phyloP scores from a whole-genome alignment of 495 filamentous ascomycete species.

The Penicillium cinerascens region DNA sequence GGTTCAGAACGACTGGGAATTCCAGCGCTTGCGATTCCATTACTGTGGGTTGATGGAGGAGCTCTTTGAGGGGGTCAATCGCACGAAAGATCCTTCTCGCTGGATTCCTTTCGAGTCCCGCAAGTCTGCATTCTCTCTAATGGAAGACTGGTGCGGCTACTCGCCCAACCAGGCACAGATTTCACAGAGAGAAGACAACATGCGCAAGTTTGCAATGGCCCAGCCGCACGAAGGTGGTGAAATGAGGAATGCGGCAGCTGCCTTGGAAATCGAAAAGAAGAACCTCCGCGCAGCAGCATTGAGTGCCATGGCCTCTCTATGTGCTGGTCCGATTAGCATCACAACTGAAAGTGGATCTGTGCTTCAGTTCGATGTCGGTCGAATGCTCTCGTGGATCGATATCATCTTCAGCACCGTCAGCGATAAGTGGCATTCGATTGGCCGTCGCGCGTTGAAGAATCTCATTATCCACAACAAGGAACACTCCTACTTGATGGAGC shows the following conservation, averaged over 20 bases:
- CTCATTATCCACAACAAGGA: constrained; percentile 87
- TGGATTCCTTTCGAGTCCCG: constrained; percentile 97
- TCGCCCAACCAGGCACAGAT: constrained; percentile 87
- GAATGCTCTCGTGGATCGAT: constrained; percentile 92
- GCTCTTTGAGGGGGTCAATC: constrained; percentile 86
- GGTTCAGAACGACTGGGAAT: constrained; percentile 94
- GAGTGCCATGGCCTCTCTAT: constrained; percentile 92
- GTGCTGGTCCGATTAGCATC: constrained; percentile 85
- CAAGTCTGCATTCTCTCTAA: constrained; percentile 88
- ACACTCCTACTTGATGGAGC: constrained; percentile 75
- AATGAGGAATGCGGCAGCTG: constrained; percentile 70
- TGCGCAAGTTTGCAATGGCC: constrained; percentile 76
- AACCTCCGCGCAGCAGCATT: constrained; percentile 86
- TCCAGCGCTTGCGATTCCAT: constrained; percentile 84
- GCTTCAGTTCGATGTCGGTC: constrained; percentile 84
- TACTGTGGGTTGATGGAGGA: constrained; percentile 93
- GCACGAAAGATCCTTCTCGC: constrained; percentile 75
- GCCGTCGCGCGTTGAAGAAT: constrained; percentile 84
- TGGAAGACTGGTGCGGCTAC: constrained; percentile 99
- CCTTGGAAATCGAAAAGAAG: constrained; percentile 94
- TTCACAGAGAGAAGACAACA: constrained; percentile 76
- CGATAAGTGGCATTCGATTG: constrained; percentile 89
- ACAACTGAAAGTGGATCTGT: constrained; percentile 78
- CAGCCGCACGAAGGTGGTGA: constrained; percentile 63
- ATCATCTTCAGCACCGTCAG: constrained; percentile 86